Percentiles rank a stretch among this genome's conserved stretches.
Evolutionary conservation across 1,139 yeast species (phyloP).

Genomic region (Magnusiomyces ingens): DNA sequence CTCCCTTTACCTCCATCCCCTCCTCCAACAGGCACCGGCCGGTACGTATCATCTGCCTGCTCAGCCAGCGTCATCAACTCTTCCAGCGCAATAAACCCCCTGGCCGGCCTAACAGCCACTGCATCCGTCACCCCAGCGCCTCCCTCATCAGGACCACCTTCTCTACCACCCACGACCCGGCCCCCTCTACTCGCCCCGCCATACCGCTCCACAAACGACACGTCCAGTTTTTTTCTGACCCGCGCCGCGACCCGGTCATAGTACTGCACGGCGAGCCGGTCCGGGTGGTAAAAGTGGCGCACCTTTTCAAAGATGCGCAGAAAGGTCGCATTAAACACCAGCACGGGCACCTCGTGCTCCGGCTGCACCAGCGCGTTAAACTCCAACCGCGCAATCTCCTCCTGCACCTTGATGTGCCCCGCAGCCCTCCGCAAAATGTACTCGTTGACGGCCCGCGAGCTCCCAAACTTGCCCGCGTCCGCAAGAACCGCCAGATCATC

Average conservation of each 20-base stretch:
- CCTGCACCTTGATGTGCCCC: slow-evolving; percentile 14
- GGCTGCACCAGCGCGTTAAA: slow-evolving; percentile 5
- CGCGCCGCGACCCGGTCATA: slow-evolving; percentile 10
- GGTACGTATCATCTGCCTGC: slow-evolving; percentile 11
- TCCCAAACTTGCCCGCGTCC: slow-evolving; percentile 5
- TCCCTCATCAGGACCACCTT: not conserved
- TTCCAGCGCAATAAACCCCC: slow-evolving; percentile 6
- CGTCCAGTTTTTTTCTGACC: slow-evolving; percentile 8
- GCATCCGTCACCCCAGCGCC: not conserved
- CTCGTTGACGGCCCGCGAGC: slow-evolving; percentile 9
- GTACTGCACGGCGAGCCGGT: slow-evolving; percentile 14
- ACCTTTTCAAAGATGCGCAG: slow-evolving; percentile 11
- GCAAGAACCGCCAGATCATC: slow-evolving; percentile 5
- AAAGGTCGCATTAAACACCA: slow-evolving; percentile 10
- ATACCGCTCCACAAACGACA: slow-evolving; percentile 8
- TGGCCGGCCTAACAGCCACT: not conserved
- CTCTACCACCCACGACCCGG: too few species aligned
- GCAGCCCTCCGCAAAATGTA: slow-evolving; percentile 10
- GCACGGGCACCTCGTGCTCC: not conserved
- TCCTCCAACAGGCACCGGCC: slow-evolving; percentile 3
- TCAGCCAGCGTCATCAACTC: slow-evolving; percentile 11
- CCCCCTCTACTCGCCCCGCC: too few species aligned
- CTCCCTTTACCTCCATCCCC: too few species aligned
- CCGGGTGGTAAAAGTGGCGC: slow-evolving; percentile 12
- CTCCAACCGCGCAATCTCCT: slow-evolving; percentile 12